Conservation (phyloP, 352 stramenopile species). For the Phytophthora citricola region DNA sequence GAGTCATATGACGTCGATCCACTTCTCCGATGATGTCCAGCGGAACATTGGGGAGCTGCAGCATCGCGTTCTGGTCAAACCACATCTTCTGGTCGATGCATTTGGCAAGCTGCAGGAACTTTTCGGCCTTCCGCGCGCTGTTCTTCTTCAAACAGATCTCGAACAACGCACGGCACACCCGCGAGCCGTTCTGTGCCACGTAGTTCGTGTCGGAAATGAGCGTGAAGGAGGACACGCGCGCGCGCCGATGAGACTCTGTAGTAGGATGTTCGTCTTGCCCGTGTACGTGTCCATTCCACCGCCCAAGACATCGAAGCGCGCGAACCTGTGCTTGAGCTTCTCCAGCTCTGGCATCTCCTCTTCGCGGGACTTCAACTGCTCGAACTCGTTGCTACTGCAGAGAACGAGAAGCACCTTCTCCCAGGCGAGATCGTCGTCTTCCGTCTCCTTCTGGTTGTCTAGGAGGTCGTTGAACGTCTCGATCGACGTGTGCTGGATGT, state of each 20-base stretch:
- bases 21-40: conserved; percentile 90
- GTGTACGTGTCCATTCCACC: conserved; percentile 92
- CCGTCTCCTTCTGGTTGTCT: conserved; percentile 43
- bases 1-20: conserved; percentile 68
- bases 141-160: conserved; percentile 97
- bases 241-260: conserved; percentile 90
- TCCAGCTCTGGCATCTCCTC: conserved; percentile 96
- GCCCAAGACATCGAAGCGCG: conserved; percentile 89
- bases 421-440: conserved; percentile 67
- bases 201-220: conserved; percentile 99
- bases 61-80: conserved; percentile 96
- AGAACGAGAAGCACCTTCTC: conserved; percentile 76
- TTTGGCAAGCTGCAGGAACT: conserved; percentile 97
- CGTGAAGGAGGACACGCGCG: conserved; percentile 95
- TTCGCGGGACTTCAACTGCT: conserved; percentile 96
- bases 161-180: conserved; percentile 98
- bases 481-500: conserved; percentile 98
- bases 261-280: conserved; percentile 97
- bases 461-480: conserved; percentile 98
- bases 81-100: conserved; percentile 97
- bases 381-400: conserved; percentile 94
- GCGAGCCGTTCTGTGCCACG: conserved; percentile 98
- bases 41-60: conserved; percentile 92
- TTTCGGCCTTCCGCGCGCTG: conserved; percentile 87
- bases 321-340: conserved; percentile 89